Base-by-base conservation (phyloP, 225 moss, liverwort and hornwort species). In the Pseudoscleropodium purum region DNA sequence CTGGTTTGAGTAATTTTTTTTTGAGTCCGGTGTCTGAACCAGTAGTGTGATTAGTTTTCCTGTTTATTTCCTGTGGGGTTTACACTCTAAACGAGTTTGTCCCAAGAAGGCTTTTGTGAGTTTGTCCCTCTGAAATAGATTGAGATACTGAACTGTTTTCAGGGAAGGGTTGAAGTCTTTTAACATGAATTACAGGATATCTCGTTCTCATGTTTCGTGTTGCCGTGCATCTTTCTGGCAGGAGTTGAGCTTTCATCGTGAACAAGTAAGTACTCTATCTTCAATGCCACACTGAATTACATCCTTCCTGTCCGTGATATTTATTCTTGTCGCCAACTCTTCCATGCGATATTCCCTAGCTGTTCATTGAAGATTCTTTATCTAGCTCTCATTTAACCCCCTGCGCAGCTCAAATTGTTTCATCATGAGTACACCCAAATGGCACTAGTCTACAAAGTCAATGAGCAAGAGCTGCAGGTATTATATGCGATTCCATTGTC, bases 391-490 rank as follows among this genome's bases (percentile, higher is more conserved):
- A 16, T 87, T 78, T 39, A 60, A 82, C 41, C 39, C 37, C 57
- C 26, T 88, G 69, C 33, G 80, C 93, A 95, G 95, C 89, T 93
- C 66, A 95, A 93, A 78, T 84, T 95, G 65, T 52, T 93, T 88
- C 92, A 93, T 47, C 93, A 95, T 80, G 95, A 93, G 89, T 90
- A 93, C 69, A 90, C 91, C 21, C 95, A 95, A 90, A 92, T 95
- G 95, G 82, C 87, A 75, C 23, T 89, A 24, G 92, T 92, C 60
- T 92, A 91, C 88, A 95, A 91, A 90, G 85, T 92, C 89, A 92
- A 89, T 79, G 93, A 95, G 75, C 92, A 82, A 62, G 95, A 95
- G 90, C 91, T 95, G 82, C 95, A 95, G 95, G 95, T 95, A 95
- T 34, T n/a, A 45, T 56, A 81, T 90, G 27, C 56, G 17, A 49